Evolutionary conservation across 2,329 filamentous ascomycete species (phyloP), one percentile per base, ranked within the genome.

Genomic region (Fusarium foetens): DNA sequence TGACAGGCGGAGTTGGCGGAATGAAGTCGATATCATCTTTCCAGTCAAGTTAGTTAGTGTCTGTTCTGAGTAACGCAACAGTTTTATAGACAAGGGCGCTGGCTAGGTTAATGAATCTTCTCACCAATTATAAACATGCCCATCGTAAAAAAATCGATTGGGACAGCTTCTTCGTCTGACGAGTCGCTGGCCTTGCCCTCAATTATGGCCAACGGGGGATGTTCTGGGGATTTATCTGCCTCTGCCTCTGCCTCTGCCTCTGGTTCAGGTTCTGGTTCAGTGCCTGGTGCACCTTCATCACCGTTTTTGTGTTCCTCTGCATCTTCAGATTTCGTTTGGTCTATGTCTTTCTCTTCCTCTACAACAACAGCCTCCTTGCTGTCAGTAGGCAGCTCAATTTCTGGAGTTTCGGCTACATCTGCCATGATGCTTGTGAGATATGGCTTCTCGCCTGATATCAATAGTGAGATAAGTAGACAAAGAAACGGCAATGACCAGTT

Each of bases 21-120:
- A 89, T 86, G 77, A 94, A 97, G 76, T 98, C 93, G 76, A 98
- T 98, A 68, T 98, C 94, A 85, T 98, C 95, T 95, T 95, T 51
- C 14, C 46, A 51, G 17, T 35, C 29, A 49, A 49, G 72, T 74
- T 41, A 49, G 72, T 75, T 41, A 74, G 71, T 55, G 23, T 36
- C 21, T 59, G 23, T 25, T n/a, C 27, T 17, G 16, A 27, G 23
- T 10, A 53, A 46, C 36, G n/a, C 13, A 45, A 23, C 21, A 39
- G 48, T 31, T 51, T 55, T 42, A 33, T 42, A 23, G 19, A 52
- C 41, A 43, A n/a, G 16, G 25, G 29, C 16, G 21, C 35, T 41
- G 13, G 31, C 29, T 23, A 27, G 31, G 10, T 21, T 46, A 8
- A 48, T 36, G 52, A 51, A 45, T 48, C 17, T 53, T 54, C 86